phyloP scores from a whole-genome alignment of 2,329 filamentous ascomycete genomes.

The Arachnopeziza araneosa region DNA sequence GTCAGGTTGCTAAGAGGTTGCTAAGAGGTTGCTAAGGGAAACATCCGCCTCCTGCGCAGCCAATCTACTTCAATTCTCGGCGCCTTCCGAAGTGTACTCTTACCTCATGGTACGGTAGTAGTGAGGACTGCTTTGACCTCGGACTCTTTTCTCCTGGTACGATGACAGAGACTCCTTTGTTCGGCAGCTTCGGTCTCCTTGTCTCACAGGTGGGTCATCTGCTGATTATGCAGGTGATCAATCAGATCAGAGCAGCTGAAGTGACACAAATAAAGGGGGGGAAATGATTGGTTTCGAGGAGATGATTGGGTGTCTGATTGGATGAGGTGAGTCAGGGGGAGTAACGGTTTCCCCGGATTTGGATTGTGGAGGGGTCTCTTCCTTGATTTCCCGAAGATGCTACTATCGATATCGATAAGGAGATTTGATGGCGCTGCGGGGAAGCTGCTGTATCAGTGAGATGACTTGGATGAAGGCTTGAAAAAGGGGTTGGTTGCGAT shows the following conservation, averaged over 20 bases:
- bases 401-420: neutral
- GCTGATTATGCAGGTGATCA: neutral
- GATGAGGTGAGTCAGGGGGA: neutral
- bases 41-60: neutral
- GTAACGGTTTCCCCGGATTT: neutral
- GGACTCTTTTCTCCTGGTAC: neutral
- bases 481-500: neutral
- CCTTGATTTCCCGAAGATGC: neutral
- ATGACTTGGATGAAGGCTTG: neutral
- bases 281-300: neutral
- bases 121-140: neutral
- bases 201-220: neutral
- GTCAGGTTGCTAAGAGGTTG: too few species aligned
- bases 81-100: neutral
- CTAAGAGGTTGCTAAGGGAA: neutral
- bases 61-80: neutral
- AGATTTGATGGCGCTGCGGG: neutral
- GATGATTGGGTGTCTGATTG: neutral
- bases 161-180: neutral
- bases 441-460: neutral
- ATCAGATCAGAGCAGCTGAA: neutral
- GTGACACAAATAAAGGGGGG: neutral
- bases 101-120: neutral
- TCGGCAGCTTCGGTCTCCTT: neutral
- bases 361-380: neutral